A percentile compares a stretch with the other conserved stretches of the same genome.
phyloP scores from a whole-genome alignment of 805 yeast genomes.

The Candida anglica region DNA sequence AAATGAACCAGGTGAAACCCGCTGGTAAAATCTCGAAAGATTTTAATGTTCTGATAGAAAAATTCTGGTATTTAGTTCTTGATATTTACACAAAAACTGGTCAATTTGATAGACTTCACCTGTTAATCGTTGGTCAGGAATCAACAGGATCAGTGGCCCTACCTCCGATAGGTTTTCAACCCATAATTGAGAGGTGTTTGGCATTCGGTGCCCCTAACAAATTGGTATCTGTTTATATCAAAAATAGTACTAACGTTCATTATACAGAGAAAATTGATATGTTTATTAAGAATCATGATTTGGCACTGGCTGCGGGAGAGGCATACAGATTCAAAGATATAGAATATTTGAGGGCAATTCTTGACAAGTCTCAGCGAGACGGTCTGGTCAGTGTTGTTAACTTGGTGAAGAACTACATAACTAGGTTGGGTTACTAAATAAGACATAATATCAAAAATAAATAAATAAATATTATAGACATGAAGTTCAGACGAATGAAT shows the following conservation, averaged over 20 bases:
- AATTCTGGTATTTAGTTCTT: constrained; percentile 31
- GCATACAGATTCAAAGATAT: constrained; percentile 43
- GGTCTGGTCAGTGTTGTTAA: constrained; percentile 8
- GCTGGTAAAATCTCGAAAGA: constrained; percentile 28
- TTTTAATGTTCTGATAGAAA: constrained; percentile 24
- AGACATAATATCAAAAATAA: constrained; percentile 9
- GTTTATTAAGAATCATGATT: constrained; percentile 51
- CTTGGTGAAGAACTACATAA: constrained; percentile 15
- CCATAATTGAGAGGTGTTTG: constrained; percentile 54
- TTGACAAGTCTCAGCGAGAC: constrained; percentile 13
- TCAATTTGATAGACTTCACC: constrained; percentile 32
- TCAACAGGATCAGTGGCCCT: too few species aligned
- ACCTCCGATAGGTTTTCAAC: constrained; percentile 71
- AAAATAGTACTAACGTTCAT: constrained; percentile 42
- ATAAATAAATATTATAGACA: constrained; percentile 1
- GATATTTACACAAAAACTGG: constrained; percentile 21
- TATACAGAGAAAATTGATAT: constrained; percentile 47
- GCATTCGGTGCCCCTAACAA: constrained; percentile 48
- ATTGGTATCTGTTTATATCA: constrained; percentile 59
- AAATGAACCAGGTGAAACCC: constrained; percentile 34
- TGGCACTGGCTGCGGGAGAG: constrained; percentile 45
- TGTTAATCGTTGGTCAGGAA: constrained; percentile 32
- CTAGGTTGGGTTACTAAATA: constrained; percentile 27
- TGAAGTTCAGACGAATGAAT: constrained; percentile 6
- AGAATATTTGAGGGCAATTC: constrained; percentile 21